Evolutionary conservation across 2,329 filamentous ascomycete species (phyloP).

Genomic region (Capronia coronata): DNA sequence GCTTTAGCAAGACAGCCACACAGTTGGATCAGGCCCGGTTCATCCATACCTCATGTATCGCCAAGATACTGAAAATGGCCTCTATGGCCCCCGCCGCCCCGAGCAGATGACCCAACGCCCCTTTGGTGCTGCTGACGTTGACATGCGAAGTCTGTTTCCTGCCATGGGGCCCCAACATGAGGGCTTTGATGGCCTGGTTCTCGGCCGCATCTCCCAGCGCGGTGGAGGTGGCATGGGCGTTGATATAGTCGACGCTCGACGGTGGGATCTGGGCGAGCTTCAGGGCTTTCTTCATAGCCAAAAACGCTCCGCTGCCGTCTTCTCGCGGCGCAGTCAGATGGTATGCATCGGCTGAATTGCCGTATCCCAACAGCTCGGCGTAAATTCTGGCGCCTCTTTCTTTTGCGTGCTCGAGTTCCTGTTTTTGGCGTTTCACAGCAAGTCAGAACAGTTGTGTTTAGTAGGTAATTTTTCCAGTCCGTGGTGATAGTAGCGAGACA

Average conservation of each 20-base stretch:
- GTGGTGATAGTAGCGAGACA: too few species aligned
- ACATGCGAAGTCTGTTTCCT: conserved; percentile 56
- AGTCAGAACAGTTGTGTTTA: not conserved
- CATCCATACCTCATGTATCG: conserved; percentile 68
- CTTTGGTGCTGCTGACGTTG: conserved; percentile 89
- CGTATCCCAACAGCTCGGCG: conserved; percentile 83
- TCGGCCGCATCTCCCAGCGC: conserved; percentile 77
- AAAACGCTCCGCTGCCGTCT: conserved; percentile 71
- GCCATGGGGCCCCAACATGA: conserved; percentile 70
- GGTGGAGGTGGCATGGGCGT: conserved; percentile 73
- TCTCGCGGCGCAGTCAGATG: conserved; percentile 87
- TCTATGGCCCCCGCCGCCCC: conserved; percentile 89
- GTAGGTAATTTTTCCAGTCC: too few species aligned
- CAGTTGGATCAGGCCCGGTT: too few species aligned
- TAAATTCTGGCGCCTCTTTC: conserved; percentile 73
- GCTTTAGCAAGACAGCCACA: not conserved
- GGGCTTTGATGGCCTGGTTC: conserved; percentile 68
- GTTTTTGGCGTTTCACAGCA: not conserved
- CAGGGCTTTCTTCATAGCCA: conserved; percentile 80
- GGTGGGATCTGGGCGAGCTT: conserved; percentile 65
- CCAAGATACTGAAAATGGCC: conserved; percentile 74
- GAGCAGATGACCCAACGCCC: conserved; percentile 82
- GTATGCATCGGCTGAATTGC: conserved; percentile 80
- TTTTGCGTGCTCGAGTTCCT: conserved; percentile 80
- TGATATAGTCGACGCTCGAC: conserved; percentile 75